These are phyloP conservation scores for Saturnispora sanitii DNA, from an alignment of 805 yeast genomes.

Conservation along the genomic window DNA sequence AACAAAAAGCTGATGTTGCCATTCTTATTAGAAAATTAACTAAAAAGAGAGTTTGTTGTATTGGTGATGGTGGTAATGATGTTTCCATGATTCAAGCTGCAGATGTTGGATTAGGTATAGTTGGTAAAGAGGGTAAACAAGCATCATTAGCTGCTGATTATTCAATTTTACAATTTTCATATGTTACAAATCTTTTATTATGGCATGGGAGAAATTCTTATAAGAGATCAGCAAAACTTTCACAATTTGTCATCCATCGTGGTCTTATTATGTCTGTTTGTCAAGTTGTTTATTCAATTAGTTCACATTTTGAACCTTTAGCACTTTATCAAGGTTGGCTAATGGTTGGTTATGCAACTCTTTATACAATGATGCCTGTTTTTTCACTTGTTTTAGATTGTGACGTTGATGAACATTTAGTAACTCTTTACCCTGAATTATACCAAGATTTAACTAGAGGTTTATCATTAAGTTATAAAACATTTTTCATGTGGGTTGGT, in stretches of 20 bases:
- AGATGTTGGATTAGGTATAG: conserved; percentile 97
- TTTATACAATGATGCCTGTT: conserved; percentile 97
- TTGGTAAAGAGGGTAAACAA: conserved; percentile 96
- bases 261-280: conserved; percentile 90
- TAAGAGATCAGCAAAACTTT: conserved; percentile 87
- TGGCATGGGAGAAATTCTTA: conserved; percentile 99
- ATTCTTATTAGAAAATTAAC: conserved; percentile 65
- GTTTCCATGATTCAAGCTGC: conserved; percentile 99
- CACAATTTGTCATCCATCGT: conserved; percentile 94
- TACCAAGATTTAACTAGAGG: conserved; percentile 90
- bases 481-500: conserved; percentile 85
- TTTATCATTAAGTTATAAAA: conserved; percentile 70
- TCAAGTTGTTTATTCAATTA: conserved; percentile 85
- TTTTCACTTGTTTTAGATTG: conserved; percentile 84
- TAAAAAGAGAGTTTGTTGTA: conserved; percentile 88
- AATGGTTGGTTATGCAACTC: conserved; percentile 97
- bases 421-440: conserved; percentile 86
- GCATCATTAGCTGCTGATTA: conserved; percentile 97
- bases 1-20: conserved; percentile 96
- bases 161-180: conserved; percentile 85
- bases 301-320: conserved; percentile 83
- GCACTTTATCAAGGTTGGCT: conserved; percentile 94
- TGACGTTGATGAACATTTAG: conserved; percentile 83
- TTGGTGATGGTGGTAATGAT: conserved; percentile 99
- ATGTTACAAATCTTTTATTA: conserved; percentile 70